phyloP scores from a whole-genome alignment of 2,329 filamentous ascomycete genomes.

The Pseudogymnoascus sp. region DNA sequence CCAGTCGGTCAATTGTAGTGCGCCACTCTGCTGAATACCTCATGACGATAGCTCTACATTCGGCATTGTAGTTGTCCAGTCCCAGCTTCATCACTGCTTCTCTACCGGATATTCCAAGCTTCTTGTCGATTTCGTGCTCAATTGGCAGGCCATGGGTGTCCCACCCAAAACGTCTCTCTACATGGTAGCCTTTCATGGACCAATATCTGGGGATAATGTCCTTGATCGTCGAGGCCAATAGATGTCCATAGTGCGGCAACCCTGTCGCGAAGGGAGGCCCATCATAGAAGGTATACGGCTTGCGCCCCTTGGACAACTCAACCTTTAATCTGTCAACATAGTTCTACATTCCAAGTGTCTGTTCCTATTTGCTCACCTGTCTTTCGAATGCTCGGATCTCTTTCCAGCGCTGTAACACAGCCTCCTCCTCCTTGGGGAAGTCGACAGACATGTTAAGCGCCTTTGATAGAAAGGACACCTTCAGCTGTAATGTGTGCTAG shows the following conservation, averaged over 20 bases:
- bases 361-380: constrained; percentile 46
- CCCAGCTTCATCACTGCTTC: constrained; percentile 82
- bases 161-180: constrained; percentile 90
- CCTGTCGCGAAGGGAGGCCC: constrained; percentile 73
- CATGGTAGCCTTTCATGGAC: constrained; percentile 93
- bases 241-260: constrained; percentile 58
- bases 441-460: constrained; percentile 64
- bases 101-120: constrained; percentile 78
- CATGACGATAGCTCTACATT: constrained; percentile 92
- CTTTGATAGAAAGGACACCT: neutral
- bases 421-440: constrained; percentile 88
- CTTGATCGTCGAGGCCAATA: constrained; percentile 86
- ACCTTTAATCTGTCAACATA: constrained; percentile 34
- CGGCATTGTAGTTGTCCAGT: constrained; percentile 80
- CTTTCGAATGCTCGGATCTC: constrained; percentile 87
- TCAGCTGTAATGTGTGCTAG: neutral
- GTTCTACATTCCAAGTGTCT: neutral
- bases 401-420: constrained; percentile 75
- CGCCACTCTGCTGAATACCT: constrained; percentile 82
- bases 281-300: constrained; percentile 92
- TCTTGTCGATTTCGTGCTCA: constrained; percentile 97
- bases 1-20: constrained; percentile 75
- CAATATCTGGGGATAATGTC: constrained; percentile 95
- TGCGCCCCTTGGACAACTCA: constrained; percentile 73
- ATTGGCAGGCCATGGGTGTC: constrained; percentile 88